Evolutionary conservation across 2,329 filamentous ascomycete genomes (phyloP).

Genomic region (Paraconiothyrium sp.): DNA sequence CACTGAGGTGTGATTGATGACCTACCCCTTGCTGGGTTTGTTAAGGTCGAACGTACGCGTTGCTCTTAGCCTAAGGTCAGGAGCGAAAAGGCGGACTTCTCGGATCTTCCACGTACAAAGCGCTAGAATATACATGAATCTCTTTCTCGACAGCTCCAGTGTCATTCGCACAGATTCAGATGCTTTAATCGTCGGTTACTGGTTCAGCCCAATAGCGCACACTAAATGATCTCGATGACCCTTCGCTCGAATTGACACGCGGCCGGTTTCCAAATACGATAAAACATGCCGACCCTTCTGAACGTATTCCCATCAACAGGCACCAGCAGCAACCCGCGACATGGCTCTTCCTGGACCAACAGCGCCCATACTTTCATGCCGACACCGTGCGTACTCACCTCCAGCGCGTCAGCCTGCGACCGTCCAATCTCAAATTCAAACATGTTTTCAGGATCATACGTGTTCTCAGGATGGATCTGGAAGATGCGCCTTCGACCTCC

Average conservation of each 20-base stretch:
- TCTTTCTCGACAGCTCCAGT: not conserved
- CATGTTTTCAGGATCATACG: not conserved
- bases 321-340: slow-evolving; percentile 19
- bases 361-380: slow-evolving; percentile 14
- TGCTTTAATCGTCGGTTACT: not conserved
- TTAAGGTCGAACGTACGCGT: too few relatives aligned
- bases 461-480: not conserved
- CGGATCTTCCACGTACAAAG: not conserved
- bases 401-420: slow-evolving; percentile 6
- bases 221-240: too few relatives aligned
- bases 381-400: not conserved
- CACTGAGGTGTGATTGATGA: not conserved
- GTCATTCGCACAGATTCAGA: too few relatives aligned
- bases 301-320: slow-evolving; percentile 11
- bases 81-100: not conserved
- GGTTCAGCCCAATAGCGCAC: not conserved
- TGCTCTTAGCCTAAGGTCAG: not conserved
- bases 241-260: not conserved
- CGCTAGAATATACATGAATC: slow-evolving; percentile 7
- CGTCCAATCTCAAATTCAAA: not conserved
- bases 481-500: not conserved
- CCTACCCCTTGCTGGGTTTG: not conserved
- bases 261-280: slow-evolving; percentile 11
- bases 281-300: slow-evolving; percentile 22
- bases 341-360: slow-evolving; percentile 10